phyloP scores from a whole-genome alignment of 2,329 filamentous ascomycete genomes.

The Neonectria neomacrospora region DNA sequence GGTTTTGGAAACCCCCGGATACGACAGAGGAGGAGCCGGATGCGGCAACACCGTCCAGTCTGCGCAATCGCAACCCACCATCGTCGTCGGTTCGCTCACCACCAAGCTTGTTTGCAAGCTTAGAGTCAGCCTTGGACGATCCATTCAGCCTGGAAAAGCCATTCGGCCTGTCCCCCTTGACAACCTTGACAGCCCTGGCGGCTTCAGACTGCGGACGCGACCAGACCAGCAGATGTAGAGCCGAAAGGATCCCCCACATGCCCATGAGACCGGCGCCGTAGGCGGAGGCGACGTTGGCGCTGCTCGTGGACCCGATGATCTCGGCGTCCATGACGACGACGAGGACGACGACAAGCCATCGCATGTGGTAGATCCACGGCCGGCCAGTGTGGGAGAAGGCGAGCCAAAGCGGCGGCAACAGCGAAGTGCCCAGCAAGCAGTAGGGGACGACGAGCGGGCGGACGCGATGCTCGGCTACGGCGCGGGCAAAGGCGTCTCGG shows the following conservation, averaged over 20 bases:
- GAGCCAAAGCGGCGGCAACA: conserved; percentile 66
- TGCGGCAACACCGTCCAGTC: background rate
- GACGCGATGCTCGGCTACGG: conserved; percentile 53
- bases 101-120: background rate
- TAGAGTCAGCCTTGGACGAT: background rate
- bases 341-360: conserved; percentile 60
- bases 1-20: background rate
- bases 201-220: conserved; percentile 67
- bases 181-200: conserved; percentile 58
- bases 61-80: conserved; percentile 37
- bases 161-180: conserved; percentile 16
- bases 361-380: conserved; percentile 61
- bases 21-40: background rate
- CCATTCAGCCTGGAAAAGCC: background rate
- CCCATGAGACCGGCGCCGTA: conserved; percentile 63
- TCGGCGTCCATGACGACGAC: conserved; percentile 57
- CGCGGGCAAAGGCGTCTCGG: conserved; percentile 50
- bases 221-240: conserved; percentile 62
- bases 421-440: conserved; percentile 57
- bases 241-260: conserved; percentile 63
- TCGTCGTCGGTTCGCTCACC: background rate
- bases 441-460: conserved; percentile 65
- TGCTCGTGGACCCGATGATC: conserved; percentile 56
- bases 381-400: conserved; percentile 63
- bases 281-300: conserved; percentile 61